phyloP scores from a whole-genome alignment of 2,329 filamentous ascomycete species.

The Ophiostoma perfectum region DNA sequence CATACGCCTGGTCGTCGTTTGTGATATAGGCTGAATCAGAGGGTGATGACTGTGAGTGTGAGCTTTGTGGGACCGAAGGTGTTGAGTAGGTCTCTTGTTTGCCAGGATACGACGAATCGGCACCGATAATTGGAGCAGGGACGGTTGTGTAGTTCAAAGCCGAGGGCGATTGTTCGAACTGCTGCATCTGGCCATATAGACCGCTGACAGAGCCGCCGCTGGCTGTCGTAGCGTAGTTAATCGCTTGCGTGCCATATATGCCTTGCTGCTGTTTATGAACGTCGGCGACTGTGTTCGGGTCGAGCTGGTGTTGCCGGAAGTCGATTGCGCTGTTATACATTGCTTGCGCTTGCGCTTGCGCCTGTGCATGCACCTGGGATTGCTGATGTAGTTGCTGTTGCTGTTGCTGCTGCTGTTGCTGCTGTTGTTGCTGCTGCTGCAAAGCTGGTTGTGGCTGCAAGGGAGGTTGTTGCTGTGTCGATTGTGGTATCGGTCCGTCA shows the following conservation, averaged over 20 bases:
- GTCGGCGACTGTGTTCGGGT: slow-evolving; percentile 7
- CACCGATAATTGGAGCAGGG: slow-evolving; percentile 43
- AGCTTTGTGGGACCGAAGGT: slow-evolving; percentile 44
- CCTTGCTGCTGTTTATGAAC: slow-evolving; percentile 35
- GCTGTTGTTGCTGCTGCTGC: slow-evolving; percentile 26
- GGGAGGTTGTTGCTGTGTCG: slow-evolving; percentile 28
- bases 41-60: slow-evolving; percentile 38
- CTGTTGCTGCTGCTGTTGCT: slow-evolving; percentile 31
- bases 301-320: slow-evolving; percentile 23
- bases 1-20: slow-evolving; percentile 49
- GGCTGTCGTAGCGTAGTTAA: slow-evolving; percentile 37
- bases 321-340: slow-evolving; percentile 35
- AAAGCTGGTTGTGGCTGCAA: slow-evolving; percentile 34
- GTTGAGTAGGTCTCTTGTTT: slow-evolving; percentile 49
- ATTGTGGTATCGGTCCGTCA: slow-evolving; percentile 28
- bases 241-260: slow-evolving; percentile 46
- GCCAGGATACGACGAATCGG: slow-evolving; percentile 47
- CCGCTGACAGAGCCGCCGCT: slow-evolving; percentile 33
- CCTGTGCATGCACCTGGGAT: slow-evolving; percentile 28
- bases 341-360: slow-evolving; percentile 40
- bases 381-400: slow-evolving; percentile 28
- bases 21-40: slow-evolving; percentile 47
- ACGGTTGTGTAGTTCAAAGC: slow-evolving; percentile 52
- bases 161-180: slow-evolving; percentile 47
- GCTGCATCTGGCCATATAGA: slow-evolving; percentile 42